Evolutionary conservation across 352 stramenopile genomes (phyloP).

Genomic region (Pythium utonaiense): DNA sequence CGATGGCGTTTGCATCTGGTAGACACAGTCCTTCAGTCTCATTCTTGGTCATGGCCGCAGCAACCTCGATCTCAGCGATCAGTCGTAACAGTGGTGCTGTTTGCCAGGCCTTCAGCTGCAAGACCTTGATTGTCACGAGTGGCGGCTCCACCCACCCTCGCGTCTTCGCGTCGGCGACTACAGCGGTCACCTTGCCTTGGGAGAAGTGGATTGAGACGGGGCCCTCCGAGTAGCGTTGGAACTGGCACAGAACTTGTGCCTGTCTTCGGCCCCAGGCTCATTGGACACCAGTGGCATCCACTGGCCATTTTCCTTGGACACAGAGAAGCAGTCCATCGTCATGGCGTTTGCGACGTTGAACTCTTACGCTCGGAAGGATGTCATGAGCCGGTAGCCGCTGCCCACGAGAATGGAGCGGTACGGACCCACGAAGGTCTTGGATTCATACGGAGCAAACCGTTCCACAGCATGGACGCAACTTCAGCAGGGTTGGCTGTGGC

Average conservation of each 20-base stretch:
- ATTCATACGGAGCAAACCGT: slow-evolving; percentile 11
- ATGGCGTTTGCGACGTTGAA: slow-evolving; percentile 5
- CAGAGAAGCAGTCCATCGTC: slow-evolving; percentile 10
- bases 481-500: background rate
- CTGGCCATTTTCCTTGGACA: slow-evolving; percentile 4
- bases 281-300: background rate
- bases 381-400: slow-evolving; percentile 13
- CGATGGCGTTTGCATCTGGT: background rate
- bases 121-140: background rate
- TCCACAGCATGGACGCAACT: slow-evolving; percentile 14
- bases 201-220: background rate
- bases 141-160: background rate
- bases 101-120: slow-evolving; percentile 1
- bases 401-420: background rate
- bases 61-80: background rate
- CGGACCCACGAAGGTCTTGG: slow-evolving; percentile 3
- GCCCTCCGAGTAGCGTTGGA: background rate
- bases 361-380: slow-evolving; percentile 9
- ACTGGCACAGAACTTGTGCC: slow-evolving; percentile 7
- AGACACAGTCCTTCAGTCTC: background rate
- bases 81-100: background rate
- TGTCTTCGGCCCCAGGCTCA: background rate
- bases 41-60: background rate
- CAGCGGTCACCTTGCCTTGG: background rate
- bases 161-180: background rate